A percentile compares a stretch with the other conserved stretches of the same genome.
Evolutionary conservation across 768 basidiomycete species (phyloP).

Genomic region (Lactarius deliciosus): DNA sequence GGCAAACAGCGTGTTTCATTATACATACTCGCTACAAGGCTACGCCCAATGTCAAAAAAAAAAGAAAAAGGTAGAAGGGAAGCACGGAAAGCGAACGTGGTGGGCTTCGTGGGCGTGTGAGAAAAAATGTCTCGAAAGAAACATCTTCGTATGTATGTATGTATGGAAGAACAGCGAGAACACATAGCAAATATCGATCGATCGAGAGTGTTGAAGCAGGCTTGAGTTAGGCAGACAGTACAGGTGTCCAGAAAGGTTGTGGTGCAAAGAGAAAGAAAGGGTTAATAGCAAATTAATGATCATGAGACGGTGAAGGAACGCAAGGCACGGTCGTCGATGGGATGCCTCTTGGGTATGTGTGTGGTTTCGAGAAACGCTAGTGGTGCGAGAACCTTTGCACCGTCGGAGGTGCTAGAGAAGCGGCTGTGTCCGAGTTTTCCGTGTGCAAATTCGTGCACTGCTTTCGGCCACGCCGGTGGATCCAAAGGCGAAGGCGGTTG

Average conservation of each 20-base stretch:
- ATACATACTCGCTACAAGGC: conserved; percentile 27
- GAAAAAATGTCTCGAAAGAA: background rate
- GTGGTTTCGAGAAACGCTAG: conserved; percentile 60
- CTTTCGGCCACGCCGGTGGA: conserved; percentile 27
- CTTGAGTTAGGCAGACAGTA: conserved; percentile 9
- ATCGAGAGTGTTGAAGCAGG: conserved; percentile 1
- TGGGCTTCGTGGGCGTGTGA: conserved; percentile 11
- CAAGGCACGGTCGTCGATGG: conserved; percentile 67
- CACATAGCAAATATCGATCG: background rate
- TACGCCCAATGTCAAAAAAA: conserved; percentile 9
- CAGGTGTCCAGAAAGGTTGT: conserved; percentile 25
- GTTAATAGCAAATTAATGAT: conserved; percentile 11
- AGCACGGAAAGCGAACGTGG: conserved; percentile 13
- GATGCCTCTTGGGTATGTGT: conserved; percentile 63
- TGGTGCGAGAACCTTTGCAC: conserved; percentile 49
- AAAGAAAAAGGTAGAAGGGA: conserved; percentile 4
- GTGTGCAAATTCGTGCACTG: conserved; percentile 22
- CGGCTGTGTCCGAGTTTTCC: conserved; percentile 29
- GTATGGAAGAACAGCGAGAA: conserved; percentile 1
- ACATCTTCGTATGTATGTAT: conserved; percentile 1
- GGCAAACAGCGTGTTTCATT: conserved; percentile 3
- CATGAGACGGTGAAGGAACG: conserved; percentile 50
- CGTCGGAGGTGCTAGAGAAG: conserved; percentile 24
- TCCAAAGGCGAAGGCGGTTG: conserved; percentile 26
- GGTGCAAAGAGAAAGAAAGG: conserved; percentile 7